Base-by-base conservation (phyloP, 192 early-diverging fungal genomes). In the Backusella luteola region DNA sequence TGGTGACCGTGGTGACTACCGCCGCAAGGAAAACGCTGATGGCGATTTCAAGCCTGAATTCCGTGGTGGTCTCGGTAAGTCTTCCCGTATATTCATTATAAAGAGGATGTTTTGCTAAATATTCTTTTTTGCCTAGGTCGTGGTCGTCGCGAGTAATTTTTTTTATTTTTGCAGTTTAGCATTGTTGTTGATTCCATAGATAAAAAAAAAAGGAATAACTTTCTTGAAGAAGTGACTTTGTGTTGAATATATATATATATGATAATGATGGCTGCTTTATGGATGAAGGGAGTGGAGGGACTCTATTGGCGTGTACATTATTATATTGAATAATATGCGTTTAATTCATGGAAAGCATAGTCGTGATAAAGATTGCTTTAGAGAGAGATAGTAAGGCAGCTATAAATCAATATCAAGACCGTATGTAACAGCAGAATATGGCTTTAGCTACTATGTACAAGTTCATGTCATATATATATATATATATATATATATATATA, bases 41-140 rank as follows among this genome's bases (percentile, higher is more conserved):
- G 94, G 94, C 79, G 92, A 95, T 88, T 99, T 93, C 90, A 92
- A 93, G 85, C 97, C 98, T 77, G 96, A 97, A 88, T 99, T 99
- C 95, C 94, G 94, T 87, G 93, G 94, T 88, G 94, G 95, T 83
- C 89, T 96, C 81, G 95, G 95, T 84, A 75, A 75, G 56, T 74
- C 14, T 35, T 21, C 36, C 2, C 32, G 32, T 32, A 32, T 49
- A 21, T 26, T 4, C 39, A 38, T n/a, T 3, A 14, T 8, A 12
- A 29, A 15, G 6, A 34, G n/a, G 17, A n/a, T 21, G 8, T 23
- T 11, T 2, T 35, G 1, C 15, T 49, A 71, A 42, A 1, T 29
- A 23, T 15, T 12, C 19, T 49, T 17, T 52, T 76, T 69, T 49
- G 29, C 34, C n/a, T 71, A 77, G 76, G 76, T 36, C 76, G 76